These are phyloP conservation scores for Circinella minor DNA, from an alignment of 371 early-diverging fungal genomes.

Conservation along the genomic window DNA sequence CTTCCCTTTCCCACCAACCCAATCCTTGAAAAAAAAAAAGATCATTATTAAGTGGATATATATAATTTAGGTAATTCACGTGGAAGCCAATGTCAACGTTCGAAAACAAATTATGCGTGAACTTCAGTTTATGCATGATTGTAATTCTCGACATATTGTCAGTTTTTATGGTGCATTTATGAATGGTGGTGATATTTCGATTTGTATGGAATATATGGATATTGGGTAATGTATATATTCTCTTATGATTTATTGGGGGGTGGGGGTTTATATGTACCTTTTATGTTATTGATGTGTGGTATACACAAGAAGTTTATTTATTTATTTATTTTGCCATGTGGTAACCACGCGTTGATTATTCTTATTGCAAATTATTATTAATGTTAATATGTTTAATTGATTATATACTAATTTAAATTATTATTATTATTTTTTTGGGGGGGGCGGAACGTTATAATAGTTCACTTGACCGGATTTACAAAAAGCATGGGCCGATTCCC, in stretches of 20 bases:
- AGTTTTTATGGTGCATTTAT: conserved; percentile 89
- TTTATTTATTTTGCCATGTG: too few species aligned
- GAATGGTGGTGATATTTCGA: conserved; percentile 81
- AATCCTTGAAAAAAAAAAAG: too few species aligned
- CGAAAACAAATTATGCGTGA: conserved; percentile 88
- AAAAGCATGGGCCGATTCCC: conserved; percentile 76
- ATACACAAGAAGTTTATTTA: too few species aligned
- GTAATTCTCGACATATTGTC: conserved; percentile 87
- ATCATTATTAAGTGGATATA: neutral
- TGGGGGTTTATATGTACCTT: too few species aligned
- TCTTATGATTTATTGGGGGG: too few species aligned
- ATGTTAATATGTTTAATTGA: neutral
- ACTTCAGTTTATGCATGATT: conserved; percentile 86
- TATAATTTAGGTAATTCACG: conserved; percentile 74
- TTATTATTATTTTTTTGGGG: too few species aligned
- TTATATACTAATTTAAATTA: neutral
- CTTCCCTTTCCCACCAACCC: too few species aligned
- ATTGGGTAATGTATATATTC: conserved; percentile 55
- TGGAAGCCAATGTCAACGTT: conserved; percentile 71
- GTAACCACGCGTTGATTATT: too few species aligned
- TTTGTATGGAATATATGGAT: conserved; percentile 94
- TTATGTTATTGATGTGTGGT: too few species aligned
- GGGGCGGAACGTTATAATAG: conserved; percentile 28
- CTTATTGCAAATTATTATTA: neutral
- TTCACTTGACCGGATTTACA: conserved; percentile 81